Base-by-base conservation (phyloP, 768 basidiomycete species). In the Nidularia sp. region DNA sequence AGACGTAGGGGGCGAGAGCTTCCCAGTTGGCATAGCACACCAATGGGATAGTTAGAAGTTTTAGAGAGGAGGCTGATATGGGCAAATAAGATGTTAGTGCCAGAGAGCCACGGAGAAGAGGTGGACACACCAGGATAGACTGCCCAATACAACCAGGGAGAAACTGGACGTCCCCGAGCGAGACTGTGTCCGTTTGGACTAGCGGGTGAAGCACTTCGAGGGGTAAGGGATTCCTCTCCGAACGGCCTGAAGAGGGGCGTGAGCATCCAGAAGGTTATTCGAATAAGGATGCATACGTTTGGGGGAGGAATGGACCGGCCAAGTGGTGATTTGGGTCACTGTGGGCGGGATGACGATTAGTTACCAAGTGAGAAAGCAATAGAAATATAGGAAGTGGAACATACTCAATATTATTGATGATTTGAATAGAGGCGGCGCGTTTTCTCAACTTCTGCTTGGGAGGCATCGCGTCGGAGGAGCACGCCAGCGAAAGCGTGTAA, bases 1-100 rank as follows among this genome's bases (percentile, higher is more conserved):
- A 67, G 48, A 86, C 55, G 55, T 75, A 76, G 0, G 69, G 71
- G 5, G 70, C 65, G 6, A 79, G 52, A 9, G 84, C 39, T 49
- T 84, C 75, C 86, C 90, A 88, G 61, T 85, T 85, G 9, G 74
- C 45, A 62, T 79, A 90, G 3, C 88, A 71, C 0, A 87, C 62
- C 49, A 88, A 3, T 5, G 85, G 83, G 1, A 85, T 50, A 34
- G 82, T 56, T 34, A 93, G 76, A 18, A 94, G 62, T 55, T 85
- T 85, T 65, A 91, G 68, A 0, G 92, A 81, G 5, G 81, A 78
- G 9, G 65, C 88, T 90, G 56, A 10, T 42, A 36, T 18, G 45
- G 35, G 13, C 32, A 12, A 22, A 12, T 49, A 34, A 48, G 44
- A 43, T 43, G 39, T 34, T 12, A 50, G 8, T 47, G 18, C 12